These are phyloP conservation scores for Backusella sp. DNA, from an alignment of 192 early-diverging fungal species.

Conservation along the genomic window DNA sequence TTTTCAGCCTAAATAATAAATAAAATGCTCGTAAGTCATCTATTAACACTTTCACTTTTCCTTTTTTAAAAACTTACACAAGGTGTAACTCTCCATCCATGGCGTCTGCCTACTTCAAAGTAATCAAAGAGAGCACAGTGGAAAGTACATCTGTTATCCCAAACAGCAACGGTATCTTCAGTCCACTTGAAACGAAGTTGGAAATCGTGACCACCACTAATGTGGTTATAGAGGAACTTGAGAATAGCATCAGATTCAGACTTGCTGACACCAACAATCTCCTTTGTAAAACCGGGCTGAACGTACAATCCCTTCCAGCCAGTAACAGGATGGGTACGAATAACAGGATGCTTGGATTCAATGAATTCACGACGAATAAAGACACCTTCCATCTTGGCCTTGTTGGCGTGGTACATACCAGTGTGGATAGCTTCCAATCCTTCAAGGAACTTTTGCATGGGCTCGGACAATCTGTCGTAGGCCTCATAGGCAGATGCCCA, in stretches of 20 bases:
- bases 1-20: constrained; percentile 14
- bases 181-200: constrained; percentile 56
- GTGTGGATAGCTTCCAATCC: constrained; percentile 24
- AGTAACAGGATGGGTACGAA: constrained; percentile 69
- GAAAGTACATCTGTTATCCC: constrained; percentile 60
- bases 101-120: constrained; percentile 5
- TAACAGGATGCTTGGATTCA: constrained; percentile 37
- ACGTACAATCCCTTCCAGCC: constrained; percentile 64
- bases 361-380: constrained; percentile 31
- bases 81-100: constrained; percentile 33
- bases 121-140: constrained; percentile 43
- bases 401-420: constrained; percentile 19
- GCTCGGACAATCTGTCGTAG: constrained; percentile 23
- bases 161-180: constrained; percentile 60
- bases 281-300: constrained; percentile 59
- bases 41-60: not conserved
- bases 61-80: not conserved
- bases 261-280: constrained; percentile 48
- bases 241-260: constrained; percentile 55
- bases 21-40: not conserved
- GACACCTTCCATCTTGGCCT: not conserved
- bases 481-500: constrained; percentile 23
- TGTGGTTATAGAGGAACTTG: constrained; percentile 53
- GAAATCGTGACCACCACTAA: constrained; percentile 47
- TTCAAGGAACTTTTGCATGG: constrained; percentile 26